These are phyloP conservation scores for Boletus vinaceobasis DNA, from an alignment of 768 basidiomycete genomes.

Conservation along the genomic window DNA sequence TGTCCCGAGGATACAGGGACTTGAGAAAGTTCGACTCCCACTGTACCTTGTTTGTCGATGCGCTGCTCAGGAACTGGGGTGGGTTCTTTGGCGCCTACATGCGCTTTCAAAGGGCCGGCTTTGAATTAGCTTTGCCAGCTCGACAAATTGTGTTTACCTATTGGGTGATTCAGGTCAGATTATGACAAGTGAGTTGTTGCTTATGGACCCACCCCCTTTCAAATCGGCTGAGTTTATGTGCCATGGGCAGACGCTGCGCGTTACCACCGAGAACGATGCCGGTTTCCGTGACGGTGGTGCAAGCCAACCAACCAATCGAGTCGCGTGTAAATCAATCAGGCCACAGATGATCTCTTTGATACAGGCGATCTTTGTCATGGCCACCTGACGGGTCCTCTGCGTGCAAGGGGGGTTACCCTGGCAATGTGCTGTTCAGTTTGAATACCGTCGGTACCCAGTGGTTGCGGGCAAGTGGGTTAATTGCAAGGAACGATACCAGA, in stretches of 20 bases:
- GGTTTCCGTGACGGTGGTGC: constrained; percentile 17
- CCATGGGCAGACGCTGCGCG: background rate
- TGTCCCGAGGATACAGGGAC: constrained; percentile 13
- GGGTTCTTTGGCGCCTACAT: constrained; percentile 10
- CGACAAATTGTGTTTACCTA: background rate
- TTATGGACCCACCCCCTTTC: background rate
- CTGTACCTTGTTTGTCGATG: constrained; percentile 10
- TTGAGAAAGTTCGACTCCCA: constrained; percentile 9
- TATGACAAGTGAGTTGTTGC: constrained; percentile 1
- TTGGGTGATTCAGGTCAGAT: constrained; percentile 1
- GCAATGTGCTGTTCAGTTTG: background rate
- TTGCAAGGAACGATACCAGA: constrained; percentile 1
- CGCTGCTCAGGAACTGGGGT: constrained; percentile 30
- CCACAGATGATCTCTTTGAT: background rate
- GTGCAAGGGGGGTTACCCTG: background rate
- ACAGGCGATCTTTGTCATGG: background rate
- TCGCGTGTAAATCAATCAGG: background rate
- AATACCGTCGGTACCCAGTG: background rate
- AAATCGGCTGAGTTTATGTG: background rate
- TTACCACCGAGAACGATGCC: background rate
- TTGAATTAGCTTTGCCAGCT: constrained; percentile 5
- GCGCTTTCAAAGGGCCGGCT: constrained; percentile 1
- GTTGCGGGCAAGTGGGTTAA: constrained; percentile 3
- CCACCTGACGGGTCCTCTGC: background rate
- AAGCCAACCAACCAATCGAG: background rate